Evolutionary conservation across 352 stramenopile species (phyloP), one percentile per base, ranked within the genome.

Genomic region (Phytopythium litorale): DNA sequence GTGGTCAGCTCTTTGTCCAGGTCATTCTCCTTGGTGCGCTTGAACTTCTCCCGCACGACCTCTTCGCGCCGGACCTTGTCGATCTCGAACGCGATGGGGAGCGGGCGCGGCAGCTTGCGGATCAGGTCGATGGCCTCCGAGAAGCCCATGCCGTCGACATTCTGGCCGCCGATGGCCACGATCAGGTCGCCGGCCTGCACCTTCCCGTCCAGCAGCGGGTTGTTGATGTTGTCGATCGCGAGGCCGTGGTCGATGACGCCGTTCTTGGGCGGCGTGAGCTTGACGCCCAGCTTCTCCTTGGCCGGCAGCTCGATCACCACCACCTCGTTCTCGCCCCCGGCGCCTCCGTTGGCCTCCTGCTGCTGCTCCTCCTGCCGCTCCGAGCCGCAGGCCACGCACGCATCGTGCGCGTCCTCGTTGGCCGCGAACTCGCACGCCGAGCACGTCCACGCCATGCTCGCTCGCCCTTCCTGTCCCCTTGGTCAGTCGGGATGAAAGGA

Each of bases 221-320:
- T 95, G 69, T 95, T 88, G 38, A 95, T 91, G 62, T 91, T 95
- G 58, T 95, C 86, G 51, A 95, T 93, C 50, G 78, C 80, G 18
- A 95, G 54, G n/a, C 86, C 86, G 68, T 91, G 84, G 45, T 84
- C 62, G 56, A 95, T 93, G 50, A 94, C 86, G 51, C 84, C 86
- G 50, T 84, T 72, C 61, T 90, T 92, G 16, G 84, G 86, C 19
- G 86, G 84, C 84, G 89, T 90, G 58, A 92, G 84, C 69, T 92
- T 92, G 43, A 94, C 86, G 45, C 83, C 86, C 32, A 94, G 81
- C 63, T 92, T 94, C 58, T 92, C 81, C 69, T 94, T 94, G 25
- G 86, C 75, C 12, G 83, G 86, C 33, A 94, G 65, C 58, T 92
- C 86, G 46, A 94, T 92, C 21, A 92, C 78, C 13, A 94, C 71